Base-by-base conservation (phyloP, 1,139 yeast species). In the Saccharomyces uvarum region DNA sequence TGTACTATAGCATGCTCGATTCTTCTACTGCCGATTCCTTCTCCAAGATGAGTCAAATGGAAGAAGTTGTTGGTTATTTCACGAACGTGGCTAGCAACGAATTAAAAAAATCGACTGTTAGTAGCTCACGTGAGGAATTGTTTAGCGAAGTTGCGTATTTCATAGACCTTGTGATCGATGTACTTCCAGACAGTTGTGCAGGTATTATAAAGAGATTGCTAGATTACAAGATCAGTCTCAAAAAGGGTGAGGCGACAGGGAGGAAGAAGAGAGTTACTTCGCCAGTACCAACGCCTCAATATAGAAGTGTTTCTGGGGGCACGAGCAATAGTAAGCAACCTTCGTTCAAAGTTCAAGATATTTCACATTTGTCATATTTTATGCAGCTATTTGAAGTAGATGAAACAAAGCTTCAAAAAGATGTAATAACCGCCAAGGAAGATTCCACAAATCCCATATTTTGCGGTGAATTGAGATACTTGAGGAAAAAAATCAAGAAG, bases 61-160 rank as follows among this genome's bases (percentile, higher is more conserved):
- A 85, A 60, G 86, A 82, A 55, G 71, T 87, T 52, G 78, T 87
- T 7, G 79, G 84, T 74, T 76, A 79, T 66, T 88, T 86, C 66
- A 80, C 85, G 21, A 77, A 84, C 26, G 77, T 81, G 56, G 83
- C 88, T 7, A 81, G 82, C 55, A 84, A 81, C 60, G 91, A 85
- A 66, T 67, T 86, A 42, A 76, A 75, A 52, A 82, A 83, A 59
- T 60, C 80, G 46, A 79, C 80, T 0, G 64, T 70, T 2, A 75
- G 75, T 3, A 71, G 80, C 48, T 70, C 76, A 38, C 77, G 79
- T 56, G 67, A 72, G 1, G 71, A 75, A 31, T 78, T 84, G 0
- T 83, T 81, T 61, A 68, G 72, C 32, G 88, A 85, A 56, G 79
- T 88, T 0, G 76, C 77, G 9, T 71, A 73, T 14, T 86, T 87